Conservation (phyloP, 768 basidiomycete species). For the Boletus bicolor region DNA sequence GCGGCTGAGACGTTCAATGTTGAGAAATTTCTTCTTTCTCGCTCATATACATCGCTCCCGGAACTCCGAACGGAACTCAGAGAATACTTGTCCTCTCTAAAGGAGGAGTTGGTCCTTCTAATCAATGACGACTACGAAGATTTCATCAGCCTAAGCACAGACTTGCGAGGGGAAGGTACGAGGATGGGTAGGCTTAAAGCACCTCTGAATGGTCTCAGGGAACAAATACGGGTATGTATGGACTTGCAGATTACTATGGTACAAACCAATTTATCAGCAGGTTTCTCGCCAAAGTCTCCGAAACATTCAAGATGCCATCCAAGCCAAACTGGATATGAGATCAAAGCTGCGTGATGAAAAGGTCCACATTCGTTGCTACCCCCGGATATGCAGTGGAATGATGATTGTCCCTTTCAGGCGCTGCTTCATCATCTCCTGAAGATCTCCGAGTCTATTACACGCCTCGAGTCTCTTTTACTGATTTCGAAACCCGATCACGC, state of each 20-base stretch:
- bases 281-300: conserved; percentile 62
- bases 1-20: conserved; percentile 69
- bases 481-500: conserved; percentile 48
- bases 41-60: conserved; percentile 78
- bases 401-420: conserved; percentile 44
- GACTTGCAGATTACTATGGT: not conserved
- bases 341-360: conserved; percentile 83
- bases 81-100: conserved; percentile 76
- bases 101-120: conserved; percentile 91
- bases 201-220: conserved; percentile 63
- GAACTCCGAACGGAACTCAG: conserved; percentile 87
- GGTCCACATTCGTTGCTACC: conserved; percentile 31
- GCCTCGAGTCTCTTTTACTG: conserved; percentile 82
- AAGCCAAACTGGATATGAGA: conserved; percentile 73
- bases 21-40: conserved; percentile 84
- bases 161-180: conserved; percentile 80
- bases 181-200: conserved; percentile 63
- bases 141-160: conserved; percentile 94
- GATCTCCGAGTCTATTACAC: conserved; percentile 86
- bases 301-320: conserved; percentile 66
- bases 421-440: conserved; percentile 85
- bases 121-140: conserved; percentile 99
- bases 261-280: conserved; percentile 24
- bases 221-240: conserved; percentile 61
- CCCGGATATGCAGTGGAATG: not conserved